Conservation (phyloP, 305 asterid genomes). For the Nicotiana rustica region DNA sequence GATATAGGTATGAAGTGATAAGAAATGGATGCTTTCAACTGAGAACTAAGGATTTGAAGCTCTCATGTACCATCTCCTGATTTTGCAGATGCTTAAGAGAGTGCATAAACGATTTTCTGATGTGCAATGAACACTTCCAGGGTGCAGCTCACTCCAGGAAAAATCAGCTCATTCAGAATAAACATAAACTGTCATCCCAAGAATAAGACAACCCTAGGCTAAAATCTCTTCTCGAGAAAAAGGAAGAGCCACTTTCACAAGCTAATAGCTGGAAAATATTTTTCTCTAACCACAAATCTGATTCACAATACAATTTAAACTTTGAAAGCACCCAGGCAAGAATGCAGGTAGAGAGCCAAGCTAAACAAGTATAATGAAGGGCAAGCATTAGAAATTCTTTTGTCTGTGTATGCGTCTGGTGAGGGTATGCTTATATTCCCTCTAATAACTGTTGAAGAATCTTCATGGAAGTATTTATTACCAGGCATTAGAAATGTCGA, state of each 20-base stretch:
- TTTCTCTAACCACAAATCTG: neutral
- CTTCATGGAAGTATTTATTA: neutral
- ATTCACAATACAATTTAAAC: neutral
- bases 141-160: neutral
- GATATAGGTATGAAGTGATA: neutral
- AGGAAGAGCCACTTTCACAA: slow-evolving; percentile 8
- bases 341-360: neutral
- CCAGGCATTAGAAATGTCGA: slow-evolving; percentile 1
- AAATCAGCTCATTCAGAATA: neutral
- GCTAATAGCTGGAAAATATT: neutral
- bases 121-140: slow-evolving; percentile 1
- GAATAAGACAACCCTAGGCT: neutral
- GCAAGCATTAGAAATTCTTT: neutral
- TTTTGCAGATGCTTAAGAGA: slow-evolving; percentile 7
- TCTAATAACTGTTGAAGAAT: neutral
- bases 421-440: slow-evolving; percentile 11
- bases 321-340: slow-evolving; percentile 15
- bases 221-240: neutral
- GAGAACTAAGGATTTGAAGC: neutral
- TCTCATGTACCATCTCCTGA: neutral
- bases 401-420: no score
- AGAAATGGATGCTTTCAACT: slow-evolving; percentile 7
- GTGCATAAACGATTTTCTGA: neutral
- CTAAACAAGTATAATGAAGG: neutral
- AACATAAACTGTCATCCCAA: slow-evolving; percentile 10